Conservation (phyloP, 2,329 filamentous ascomycete species). For the Aureobasidium sp. region DNA sequence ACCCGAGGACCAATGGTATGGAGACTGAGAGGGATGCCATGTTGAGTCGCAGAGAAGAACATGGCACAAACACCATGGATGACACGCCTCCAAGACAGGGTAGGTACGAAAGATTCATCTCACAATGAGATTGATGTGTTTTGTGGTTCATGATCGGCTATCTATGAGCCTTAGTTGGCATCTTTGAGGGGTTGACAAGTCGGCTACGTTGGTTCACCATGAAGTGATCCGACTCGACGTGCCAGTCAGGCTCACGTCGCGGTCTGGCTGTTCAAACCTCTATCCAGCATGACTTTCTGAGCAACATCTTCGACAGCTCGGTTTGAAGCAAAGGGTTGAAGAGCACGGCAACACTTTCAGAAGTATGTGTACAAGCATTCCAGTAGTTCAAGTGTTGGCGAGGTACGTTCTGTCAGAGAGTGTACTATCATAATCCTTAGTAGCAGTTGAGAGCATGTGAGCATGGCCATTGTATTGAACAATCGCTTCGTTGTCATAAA, state of each 20-base stretch:
- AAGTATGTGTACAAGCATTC: background rate
- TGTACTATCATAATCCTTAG: background rate
- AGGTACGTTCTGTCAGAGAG: background rate
- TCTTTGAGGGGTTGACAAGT: too few relatives aligned
- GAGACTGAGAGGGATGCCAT: conserved; percentile 24
- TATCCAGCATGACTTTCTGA: too few relatives aligned
- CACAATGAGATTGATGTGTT: background rate
- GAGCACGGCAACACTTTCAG: background rate
- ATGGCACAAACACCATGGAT: conserved; percentile 13
- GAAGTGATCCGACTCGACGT: too few relatives aligned
- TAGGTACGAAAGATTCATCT: conserved; percentile 25
- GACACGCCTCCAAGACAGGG: conserved; percentile 27
- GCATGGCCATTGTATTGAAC: background rate
- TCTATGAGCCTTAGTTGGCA: too few relatives aligned
- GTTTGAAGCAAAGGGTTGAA: background rate
- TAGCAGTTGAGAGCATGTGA: background rate
- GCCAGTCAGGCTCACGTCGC: too few relatives aligned
- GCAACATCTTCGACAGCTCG: background rate
- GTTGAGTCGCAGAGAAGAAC: conserved; percentile 20
- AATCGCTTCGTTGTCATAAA: too few relatives aligned
- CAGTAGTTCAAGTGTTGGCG: background rate
- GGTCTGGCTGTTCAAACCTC: too few relatives aligned
- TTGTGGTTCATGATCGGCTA: too few relatives aligned
- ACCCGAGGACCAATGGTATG: conserved; percentile 17
- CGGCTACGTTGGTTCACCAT: too few relatives aligned